Conservation (phyloP, 2,329 filamentous ascomycete species). For the Fusarium sarcochroum region DNA sequence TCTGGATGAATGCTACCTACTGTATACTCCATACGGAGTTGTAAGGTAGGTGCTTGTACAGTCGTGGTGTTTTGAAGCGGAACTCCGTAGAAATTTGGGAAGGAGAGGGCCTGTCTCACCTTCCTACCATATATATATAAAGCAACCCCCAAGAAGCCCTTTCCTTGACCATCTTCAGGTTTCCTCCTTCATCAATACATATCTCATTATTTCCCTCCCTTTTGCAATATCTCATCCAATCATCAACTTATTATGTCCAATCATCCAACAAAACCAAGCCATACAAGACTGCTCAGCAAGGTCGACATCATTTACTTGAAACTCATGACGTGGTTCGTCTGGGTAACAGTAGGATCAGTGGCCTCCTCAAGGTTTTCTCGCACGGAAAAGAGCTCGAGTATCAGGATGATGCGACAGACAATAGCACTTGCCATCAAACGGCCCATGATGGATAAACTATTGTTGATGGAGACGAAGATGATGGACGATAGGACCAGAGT, state of each 20-base stretch:
- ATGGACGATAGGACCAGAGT: slow-evolving; percentile 21
- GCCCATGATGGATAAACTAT: slow-evolving; percentile 14
- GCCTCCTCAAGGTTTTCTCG: slow-evolving; percentile 22
- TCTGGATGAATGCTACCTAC: too few relatives aligned
- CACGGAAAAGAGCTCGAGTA: slow-evolving; percentile 18
- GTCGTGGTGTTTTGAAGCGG: neutral
- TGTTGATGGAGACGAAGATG: slow-evolving; percentile 25
- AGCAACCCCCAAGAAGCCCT: neutral
- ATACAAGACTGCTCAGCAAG: too few relatives aligned
- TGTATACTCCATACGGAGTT: neutral
- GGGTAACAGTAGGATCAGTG: neutral
- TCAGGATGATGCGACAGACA: slow-evolving; percentile 16
- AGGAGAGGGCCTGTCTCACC: neutral
- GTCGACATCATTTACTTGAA: slow-evolving; percentile 1
- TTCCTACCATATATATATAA: neutral
- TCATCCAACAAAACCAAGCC: neutral
- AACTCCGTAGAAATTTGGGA: neutral
- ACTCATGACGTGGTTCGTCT: slow-evolving; percentile 6
- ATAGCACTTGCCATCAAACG: slow-evolving; percentile 22
- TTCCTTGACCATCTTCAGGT: neutral
- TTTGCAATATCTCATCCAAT: neutral
- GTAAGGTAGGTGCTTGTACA: neutral
- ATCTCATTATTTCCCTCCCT: neutral
- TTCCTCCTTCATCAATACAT: neutral
- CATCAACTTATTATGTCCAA: neutral